Evolutionary conservation across 2,329 filamentous ascomycete genomes (phyloP).

Genomic region (Boeremia lycopersici): DNA sequence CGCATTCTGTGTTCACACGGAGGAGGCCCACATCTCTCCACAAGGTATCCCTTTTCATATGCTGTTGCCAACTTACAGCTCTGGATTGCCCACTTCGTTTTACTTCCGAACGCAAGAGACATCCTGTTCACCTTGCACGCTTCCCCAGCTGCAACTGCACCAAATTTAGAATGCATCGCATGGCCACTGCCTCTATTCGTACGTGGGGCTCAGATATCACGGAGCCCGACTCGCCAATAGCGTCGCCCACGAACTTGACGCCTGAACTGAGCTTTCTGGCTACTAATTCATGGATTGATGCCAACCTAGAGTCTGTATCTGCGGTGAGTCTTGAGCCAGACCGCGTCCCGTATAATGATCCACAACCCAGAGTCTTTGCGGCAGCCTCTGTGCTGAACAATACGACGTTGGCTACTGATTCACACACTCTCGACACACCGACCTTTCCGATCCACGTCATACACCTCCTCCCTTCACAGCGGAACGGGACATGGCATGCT

Average conservation of each 20-base stretch:
- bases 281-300: neutral
- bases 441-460: constrained; percentile 13
- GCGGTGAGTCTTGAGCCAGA: too few relatives aligned
- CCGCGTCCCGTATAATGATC: too few relatives aligned
- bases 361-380: too few relatives aligned
- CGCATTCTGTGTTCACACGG: neutral
- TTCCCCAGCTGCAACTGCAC: neutral
- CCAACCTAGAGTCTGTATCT: too few relatives aligned
- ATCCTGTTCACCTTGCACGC: neutral
- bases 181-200: neutral
- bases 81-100: too few relatives aligned
- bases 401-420: neutral
- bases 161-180: constrained; percentile 1
- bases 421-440: constrained; percentile 5
- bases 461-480: constrained; percentile 15
- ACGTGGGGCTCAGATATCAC: neutral
- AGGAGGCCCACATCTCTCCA: neutral
- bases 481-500: constrained; percentile 16
- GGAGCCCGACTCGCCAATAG: neutral
- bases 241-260: neutral
- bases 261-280: neutral
- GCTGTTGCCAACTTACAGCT: too few relatives aligned
- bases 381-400: too few relatives aligned
- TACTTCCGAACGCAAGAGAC: too few relatives aligned
- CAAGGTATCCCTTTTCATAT: neutral